These are phyloP conservation scores for Hypsizygus marmoreus DNA, from an alignment of 768 basidiomycete species.

Conservation along the genomic window DNA sequence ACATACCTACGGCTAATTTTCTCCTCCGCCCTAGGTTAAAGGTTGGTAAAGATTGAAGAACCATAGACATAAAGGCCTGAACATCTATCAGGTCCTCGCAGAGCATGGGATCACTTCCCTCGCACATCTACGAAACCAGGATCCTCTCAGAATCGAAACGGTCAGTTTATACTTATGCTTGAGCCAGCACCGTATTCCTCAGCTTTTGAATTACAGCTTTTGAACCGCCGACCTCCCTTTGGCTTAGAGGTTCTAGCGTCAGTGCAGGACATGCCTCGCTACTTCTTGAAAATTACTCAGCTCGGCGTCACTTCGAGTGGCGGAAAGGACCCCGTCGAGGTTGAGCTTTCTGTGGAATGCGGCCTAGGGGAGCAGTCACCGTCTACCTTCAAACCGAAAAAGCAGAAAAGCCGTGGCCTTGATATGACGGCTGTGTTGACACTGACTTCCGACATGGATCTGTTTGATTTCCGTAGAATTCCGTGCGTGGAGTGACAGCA, in stretches of 20 bases:
- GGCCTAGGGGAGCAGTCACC: slow-evolving; percentile 39
- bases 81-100: slow-evolving; percentile 62
- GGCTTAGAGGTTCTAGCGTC: slow-evolving; percentile 68
- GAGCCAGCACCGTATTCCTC: background rate
- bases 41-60: slow-evolving; percentile 3
- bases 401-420: slow-evolving; percentile 40
- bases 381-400: slow-evolving; percentile 39
- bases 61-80: background rate
- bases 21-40: slow-evolving; percentile 12
- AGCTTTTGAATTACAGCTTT: slow-evolving; percentile 44
- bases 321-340: slow-evolving; percentile 54
- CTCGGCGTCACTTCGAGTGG: slow-evolving; percentile 40
- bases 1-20: slow-evolving; percentile 34
- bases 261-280: slow-evolving; percentile 66
- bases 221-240: slow-evolving; percentile 76
- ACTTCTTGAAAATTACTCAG: slow-evolving; percentile 55
- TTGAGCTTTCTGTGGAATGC: slow-evolving; percentile 61
- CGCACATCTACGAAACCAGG: slow-evolving; percentile 53
- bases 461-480: slow-evolving; percentile 80
- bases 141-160: slow-evolving; percentile 63
- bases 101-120: slow-evolving; percentile 71
- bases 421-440: slow-evolving; percentile 77
- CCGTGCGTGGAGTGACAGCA: slow-evolving; percentile 46
- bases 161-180: slow-evolving; percentile 35
- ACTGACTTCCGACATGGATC: slow-evolving; percentile 71